phyloP scores from a whole-genome alignment of 345 rosid species.

The Bruguiera sexangula region DNA sequence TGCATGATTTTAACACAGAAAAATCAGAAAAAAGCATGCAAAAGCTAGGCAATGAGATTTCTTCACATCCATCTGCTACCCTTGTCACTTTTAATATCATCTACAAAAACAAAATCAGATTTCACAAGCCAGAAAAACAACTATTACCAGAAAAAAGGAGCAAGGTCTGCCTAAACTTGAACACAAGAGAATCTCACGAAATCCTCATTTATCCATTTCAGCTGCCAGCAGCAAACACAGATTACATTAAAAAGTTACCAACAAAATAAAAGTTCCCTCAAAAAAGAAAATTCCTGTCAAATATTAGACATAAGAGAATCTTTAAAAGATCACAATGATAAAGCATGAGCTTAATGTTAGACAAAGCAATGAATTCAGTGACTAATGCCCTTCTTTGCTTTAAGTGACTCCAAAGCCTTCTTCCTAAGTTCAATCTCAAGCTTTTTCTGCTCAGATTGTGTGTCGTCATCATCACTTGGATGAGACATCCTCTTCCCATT shows the following conservation, averaged over 20 bases:
- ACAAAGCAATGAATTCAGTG: slow-evolving; percentile 36
- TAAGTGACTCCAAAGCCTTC: slow-evolving; percentile 87
- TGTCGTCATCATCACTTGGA: slow-evolving; percentile 40
- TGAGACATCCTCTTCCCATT: slow-evolving; percentile 24
- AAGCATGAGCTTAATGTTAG: slow-evolving; percentile 22
- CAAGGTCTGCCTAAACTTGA: slow-evolving; percentile 65
- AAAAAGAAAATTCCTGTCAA: slow-evolving; percentile 29
- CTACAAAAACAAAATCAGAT: slow-evolving; percentile 5
- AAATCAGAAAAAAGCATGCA: slow-evolving; percentile 8
- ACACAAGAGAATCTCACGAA: slow-evolving; percentile 73
- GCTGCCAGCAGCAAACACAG: slow-evolving; percentile 91
- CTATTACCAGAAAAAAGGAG: slow-evolving; percentile 81
- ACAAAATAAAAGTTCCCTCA: slow-evolving; percentile 26
- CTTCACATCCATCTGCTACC: slow-evolving; percentile 22
- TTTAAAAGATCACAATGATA: slow-evolving; percentile 24
- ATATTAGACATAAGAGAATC: slow-evolving; percentile 20
- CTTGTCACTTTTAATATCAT: slow-evolving; percentile 11
- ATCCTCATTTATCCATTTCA: slow-evolving; percentile 75
- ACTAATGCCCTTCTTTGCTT: slow-evolving; percentile 86
- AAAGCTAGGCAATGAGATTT: slow-evolving; percentile 15
- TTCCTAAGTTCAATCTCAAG: slow-evolving; percentile 92
- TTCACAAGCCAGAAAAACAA: slow-evolving; percentile 44
- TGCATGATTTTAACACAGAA: background rate
- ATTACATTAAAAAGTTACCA: slow-evolving; percentile 54
- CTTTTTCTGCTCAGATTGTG: slow-evolving; percentile 57